Conservation (phyloP, 163 green algal genomes). For the Coccomyxa subellipsoidea region DNA sequence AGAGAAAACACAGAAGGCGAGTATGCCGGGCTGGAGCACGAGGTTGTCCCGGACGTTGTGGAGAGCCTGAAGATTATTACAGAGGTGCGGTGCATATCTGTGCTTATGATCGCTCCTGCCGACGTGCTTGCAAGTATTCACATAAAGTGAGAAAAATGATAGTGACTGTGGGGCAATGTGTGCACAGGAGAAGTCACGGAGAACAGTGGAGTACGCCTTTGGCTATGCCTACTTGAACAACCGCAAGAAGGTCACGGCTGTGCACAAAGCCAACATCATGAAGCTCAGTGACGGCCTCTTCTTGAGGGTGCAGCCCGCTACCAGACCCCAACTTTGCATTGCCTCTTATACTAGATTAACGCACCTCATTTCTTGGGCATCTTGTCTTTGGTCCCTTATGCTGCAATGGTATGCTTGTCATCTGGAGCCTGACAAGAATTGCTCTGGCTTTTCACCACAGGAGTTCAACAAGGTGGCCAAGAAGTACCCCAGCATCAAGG, state of each 20-base stretch:
- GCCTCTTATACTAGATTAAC: background rate
- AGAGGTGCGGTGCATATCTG: background rate
- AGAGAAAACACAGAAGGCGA: conserved; percentile 87
- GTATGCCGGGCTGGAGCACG: conserved; percentile 82
- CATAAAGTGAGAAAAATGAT: conserved; percentile 69
- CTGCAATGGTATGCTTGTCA: too few relatives aligned
- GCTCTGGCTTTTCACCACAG: conserved; percentile 32
- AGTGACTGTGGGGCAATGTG: too few relatives aligned
- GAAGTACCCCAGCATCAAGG: conserved; percentile 45
- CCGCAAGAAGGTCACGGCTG: conserved; percentile 64
- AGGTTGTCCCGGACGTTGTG: conserved; percentile 79
- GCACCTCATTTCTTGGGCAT: background rate
- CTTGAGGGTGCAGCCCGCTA: conserved; percentile 42
- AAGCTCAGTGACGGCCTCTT: conserved; percentile 79
- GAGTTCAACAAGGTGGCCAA: conserved; percentile 58
- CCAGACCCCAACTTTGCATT: background rate
- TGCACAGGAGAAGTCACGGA: conserved; percentile 58
- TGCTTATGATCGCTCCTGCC: background rate
- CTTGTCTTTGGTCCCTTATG: too few relatives aligned
- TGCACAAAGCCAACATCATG: conserved; percentile 92
- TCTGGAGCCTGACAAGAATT: too few relatives aligned
- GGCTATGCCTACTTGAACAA: conserved; percentile 79
- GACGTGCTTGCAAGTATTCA: background rate
- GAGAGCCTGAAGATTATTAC: conserved; percentile 67
- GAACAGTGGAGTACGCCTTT: conserved; percentile 76